These are phyloP conservation scores for Geotrichum aggregatum DNA, from an alignment of 1,139 yeast species.

Conservation along the genomic window DNA sequence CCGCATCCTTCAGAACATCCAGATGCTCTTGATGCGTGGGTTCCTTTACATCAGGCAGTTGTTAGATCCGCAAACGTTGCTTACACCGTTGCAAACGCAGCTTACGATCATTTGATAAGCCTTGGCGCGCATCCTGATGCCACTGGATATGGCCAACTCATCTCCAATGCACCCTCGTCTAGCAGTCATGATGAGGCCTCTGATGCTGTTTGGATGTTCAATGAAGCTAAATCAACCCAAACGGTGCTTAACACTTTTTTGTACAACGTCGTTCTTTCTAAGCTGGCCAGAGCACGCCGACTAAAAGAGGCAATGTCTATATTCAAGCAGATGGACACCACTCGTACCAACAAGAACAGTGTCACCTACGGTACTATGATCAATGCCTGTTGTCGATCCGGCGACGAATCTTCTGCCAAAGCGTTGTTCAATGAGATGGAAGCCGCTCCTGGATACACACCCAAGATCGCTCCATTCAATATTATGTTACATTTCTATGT, in stretches of 20 bases:
- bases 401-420: slow-evolving; percentile 37
- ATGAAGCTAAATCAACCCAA: slow-evolving; percentile 37
- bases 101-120: slow-evolving; percentile 33
- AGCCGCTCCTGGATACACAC: slow-evolving; percentile 31
- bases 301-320: slow-evolving; percentile 35
- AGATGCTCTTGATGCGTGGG: slow-evolving; percentile 33
- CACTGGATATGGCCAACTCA: slow-evolving; percentile 39
- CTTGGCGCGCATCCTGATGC: slow-evolving; percentile 40
- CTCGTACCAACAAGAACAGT: slow-evolving; percentile 32
- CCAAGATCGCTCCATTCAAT: slow-evolving; percentile 42
- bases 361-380: slow-evolving; percentile 44
- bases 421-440: slow-evolving; percentile 40
- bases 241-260: slow-evolving; percentile 37
- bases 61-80: slow-evolving; percentile 31
- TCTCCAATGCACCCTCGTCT: slow-evolving; percentile 31
- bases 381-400: slow-evolving; percentile 41
- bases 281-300: slow-evolving; percentile 40
- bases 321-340: slow-evolving; percentile 37
- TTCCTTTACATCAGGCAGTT: slow-evolving; percentile 29
- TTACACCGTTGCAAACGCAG: slow-evolving; percentile 29
- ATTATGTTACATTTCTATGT: slow-evolving; percentile 41
- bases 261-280: slow-evolving; percentile 40
- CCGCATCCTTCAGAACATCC: slow-evolving; percentile 32
- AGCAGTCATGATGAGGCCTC: slow-evolving; percentile 36
- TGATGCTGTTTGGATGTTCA: slow-evolving; percentile 37